Base-by-base conservation (phyloP, 257 asterid species). In the Fraxinus quadrangulata region DNA sequence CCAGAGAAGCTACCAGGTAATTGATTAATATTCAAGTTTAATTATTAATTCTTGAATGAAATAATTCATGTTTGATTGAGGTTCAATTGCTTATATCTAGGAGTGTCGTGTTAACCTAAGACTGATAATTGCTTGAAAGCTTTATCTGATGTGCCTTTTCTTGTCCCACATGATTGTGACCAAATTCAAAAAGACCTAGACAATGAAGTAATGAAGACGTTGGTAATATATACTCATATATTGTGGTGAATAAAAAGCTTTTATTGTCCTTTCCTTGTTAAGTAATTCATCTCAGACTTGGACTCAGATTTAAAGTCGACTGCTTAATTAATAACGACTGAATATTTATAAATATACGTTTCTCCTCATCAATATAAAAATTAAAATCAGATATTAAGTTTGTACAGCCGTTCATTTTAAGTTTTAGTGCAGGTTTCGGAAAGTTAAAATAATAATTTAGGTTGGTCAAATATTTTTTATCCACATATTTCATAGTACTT, bases 1-100 rank as follows among this genome's bases (percentile, higher is more conserved):
- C 91, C 91, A 11, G 83, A 84, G 78, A 88, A 78, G 74, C 65
- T 87, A 26, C 91, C 91, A 74, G 92, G 92, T 86, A 42, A 80
- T 71, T 71, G 19, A 54, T 54, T 54, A 54, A 54, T 19, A 54
- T 54, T 54, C 65, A 54, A 54, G 65, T 19, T 16, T 54, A 54
- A 51, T 14, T 16, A 51, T 51, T 51, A 16, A 16, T 51, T 51
- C 61, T 51, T 51, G 61, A 51, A 51, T 4, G 10, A 17, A 54
- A 54, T n/a, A 1, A 54, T 54, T 54, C 8, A 17, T 54, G 65
- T 54, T 54, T 54, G 12, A 42, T 42, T 42, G 49, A 42, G 16
- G 69, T 63, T 63, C 69, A 63, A 13, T 23, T 63, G 69, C 26
- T 63, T 17, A 63, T 23, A 63, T 63, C 69, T 63, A 63, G 30